A percentile compares a stretch with the other conserved stretches of the same genome.
Conservation (phyloP, 2,329 filamentous ascomycete species). For the Paraphoma chrysanthemicola region DNA sequence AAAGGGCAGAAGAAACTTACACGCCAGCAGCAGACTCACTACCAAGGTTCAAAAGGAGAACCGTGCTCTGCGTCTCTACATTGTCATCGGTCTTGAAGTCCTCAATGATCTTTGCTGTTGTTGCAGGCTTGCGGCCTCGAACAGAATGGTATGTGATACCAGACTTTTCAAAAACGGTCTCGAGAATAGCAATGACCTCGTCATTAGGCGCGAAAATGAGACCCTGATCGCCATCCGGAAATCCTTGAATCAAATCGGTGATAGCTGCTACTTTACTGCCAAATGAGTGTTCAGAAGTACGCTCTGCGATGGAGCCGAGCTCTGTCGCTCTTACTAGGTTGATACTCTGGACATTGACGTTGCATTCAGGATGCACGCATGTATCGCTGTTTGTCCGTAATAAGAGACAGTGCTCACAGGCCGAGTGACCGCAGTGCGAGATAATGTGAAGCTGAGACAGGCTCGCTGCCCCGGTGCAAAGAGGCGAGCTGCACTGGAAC, state of each 20-base stretch:
- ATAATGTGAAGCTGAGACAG: constrained; percentile 22
- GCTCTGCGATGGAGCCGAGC: constrained; percentile 20
- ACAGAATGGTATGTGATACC: constrained; percentile 23
- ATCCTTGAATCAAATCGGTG: constrained; percentile 40
- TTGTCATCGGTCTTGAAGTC: constrained; percentile 37
- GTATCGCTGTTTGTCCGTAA: constrained; percentile 25
- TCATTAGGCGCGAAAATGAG: constrained; percentile 36
- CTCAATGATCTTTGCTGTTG: constrained; percentile 27
- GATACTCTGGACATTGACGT: constrained; percentile 15
- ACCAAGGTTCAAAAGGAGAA: constrained; percentile 64
- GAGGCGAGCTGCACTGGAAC: constrained; percentile 20
- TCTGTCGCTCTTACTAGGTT: constrained; percentile 31
- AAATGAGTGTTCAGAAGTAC: constrained; percentile 32
- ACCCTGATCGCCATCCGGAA: constrained; percentile 49
- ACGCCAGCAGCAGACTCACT: constrained; percentile 66
- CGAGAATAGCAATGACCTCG: constrained; percentile 21
- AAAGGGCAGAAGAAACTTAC: constrained; percentile 50
- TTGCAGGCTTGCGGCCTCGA: constrained; percentile 10
- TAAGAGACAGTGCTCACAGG: constrained; percentile 29
- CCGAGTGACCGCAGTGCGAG: constrained; percentile 36
- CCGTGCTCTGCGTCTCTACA: constrained; percentile 47
- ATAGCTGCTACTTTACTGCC: constrained; percentile 37
- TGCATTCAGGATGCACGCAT: constrained; percentile 30
- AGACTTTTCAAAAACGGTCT: constrained; percentile 21
- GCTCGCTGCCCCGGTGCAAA: constrained; percentile 15